Percentiles rank a stretch among this genome's conserved stretches.
Conservation (phyloP, 257 asterid genomes). For the Leptodermis oblonga region DNA sequence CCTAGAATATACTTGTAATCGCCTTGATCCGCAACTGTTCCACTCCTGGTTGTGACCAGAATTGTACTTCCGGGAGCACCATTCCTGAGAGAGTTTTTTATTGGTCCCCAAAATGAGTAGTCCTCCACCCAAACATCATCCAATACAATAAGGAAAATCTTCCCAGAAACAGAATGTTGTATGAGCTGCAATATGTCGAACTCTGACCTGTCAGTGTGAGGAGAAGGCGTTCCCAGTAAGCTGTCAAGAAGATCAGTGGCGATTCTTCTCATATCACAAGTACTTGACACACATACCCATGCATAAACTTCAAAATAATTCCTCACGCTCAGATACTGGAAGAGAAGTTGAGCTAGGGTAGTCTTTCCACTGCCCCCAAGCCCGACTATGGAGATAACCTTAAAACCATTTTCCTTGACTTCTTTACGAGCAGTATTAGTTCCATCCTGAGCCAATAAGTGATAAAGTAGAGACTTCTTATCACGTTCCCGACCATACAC, state of each 20-base stretch:
- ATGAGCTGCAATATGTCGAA: no score
- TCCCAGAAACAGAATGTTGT: neutral
- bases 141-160: neutral
- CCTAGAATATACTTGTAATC: neutral
- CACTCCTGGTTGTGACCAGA: neutral
- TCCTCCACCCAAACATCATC: neutral
- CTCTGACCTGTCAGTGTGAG: no score
- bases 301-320: neutral
- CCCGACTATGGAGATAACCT: neutral
- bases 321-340: neutral
- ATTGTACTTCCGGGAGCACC: conserved; percentile 2
- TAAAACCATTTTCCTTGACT: neutral
- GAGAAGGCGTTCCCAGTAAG: no score
- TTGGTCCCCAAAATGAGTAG: neutral
- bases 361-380: neutral
- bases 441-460: neutral
- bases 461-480: neutral
- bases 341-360: neutral
- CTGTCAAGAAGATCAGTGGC: no score
- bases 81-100: no score
- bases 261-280: neutral
- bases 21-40: neutral
- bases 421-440: neutral
- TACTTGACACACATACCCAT: neutral
- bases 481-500: neutral